Evolutionary conservation across 176 grass and related monocot species (phyloP), one percentile per base, ranked within the genome.

Genomic region (Eragrostis curvula): DNA sequence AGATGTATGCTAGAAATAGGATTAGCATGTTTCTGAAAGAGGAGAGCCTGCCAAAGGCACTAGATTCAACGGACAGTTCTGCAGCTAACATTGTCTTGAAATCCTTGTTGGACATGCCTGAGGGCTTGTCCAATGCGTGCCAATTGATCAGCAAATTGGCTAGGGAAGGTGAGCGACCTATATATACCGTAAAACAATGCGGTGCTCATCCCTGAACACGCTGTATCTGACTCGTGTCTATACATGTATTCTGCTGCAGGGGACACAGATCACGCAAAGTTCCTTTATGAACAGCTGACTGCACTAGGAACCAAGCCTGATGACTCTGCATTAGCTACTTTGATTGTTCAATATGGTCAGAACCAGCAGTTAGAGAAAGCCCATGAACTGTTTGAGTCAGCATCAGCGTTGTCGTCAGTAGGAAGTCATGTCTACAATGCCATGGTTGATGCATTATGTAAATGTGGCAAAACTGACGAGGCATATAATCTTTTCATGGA

Each of bases 341-440:
- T 97, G 69, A 85, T 97, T 86, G 77, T 90, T 71, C 89, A 90
- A 39, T 94, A 97, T 87, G 94, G 94, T 11, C 89, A 88, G 36
- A 47, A 29, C 51, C 86, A 90, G 72, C 83, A 89, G 85, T 70
- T 94, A 82, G 73, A 66, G 61, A 42, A 85, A 88, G 94, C 89
- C 55, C 66, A 85, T 73, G 53, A 86, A 78, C 66, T 88, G 8
- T 97, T 94, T 75, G 41, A 91, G 25, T 85, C 76, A 15, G 75
- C 65, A 42, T 88, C 77, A 5, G 2, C 53, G 46, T 77, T 9
- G 6, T 92, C 83, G 60, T 71, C 77, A 57, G 50, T 47, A 78
- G 80, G 76, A 79, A 87, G n/a, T 7, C 49, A 76, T 85, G 80
- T 79, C 42, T 86, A 88, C 55, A 90, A 92, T 68, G 90, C 94